These are phyloP conservation scores for Laguncularia racemosa DNA, from an alignment of 345 rosid genomes.

Conservation along the genomic window DNA sequence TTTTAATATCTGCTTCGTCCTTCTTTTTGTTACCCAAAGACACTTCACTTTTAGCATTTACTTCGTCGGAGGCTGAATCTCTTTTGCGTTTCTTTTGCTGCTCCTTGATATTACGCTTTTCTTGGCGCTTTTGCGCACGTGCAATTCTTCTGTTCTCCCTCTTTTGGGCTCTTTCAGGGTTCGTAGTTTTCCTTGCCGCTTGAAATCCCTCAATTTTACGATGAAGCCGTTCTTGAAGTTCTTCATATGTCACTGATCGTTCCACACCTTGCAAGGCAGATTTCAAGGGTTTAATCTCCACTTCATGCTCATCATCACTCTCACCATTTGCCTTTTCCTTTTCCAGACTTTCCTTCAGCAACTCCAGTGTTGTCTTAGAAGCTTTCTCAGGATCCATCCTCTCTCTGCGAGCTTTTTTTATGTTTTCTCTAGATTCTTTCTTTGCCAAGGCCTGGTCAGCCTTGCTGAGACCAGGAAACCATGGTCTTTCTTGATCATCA, in stretches of 20 bases:
- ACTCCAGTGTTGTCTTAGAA: conserved; percentile 46
- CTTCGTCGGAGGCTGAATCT: conserved; percentile 33
- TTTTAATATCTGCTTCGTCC: conserved; percentile 1
- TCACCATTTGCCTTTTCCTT: conserved; percentile 40
- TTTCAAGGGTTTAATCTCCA: conserved; percentile 23
- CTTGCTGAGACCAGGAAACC: conserved; percentile 84
- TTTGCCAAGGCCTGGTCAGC: conserved; percentile 54
- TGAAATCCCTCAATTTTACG: conserved; percentile 64
- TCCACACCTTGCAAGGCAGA: conserved; percentile 31
- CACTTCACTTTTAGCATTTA: conserved; percentile 15
- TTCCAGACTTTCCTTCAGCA: conserved; percentile 56
- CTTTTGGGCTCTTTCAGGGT: conserved; percentile 17
- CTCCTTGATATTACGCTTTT: neutral
- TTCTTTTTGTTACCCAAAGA: conserved; percentile 30
- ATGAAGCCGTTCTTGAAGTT: conserved; percentile 60
- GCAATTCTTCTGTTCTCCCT: conserved; percentile 17
- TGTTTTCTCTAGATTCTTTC: conserved; percentile 53
- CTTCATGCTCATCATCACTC: conserved; percentile 36
- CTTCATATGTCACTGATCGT: conserved; percentile 57
- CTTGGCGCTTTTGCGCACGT: conserved; percentile 12
- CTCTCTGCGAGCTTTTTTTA: conserved; percentile 78
- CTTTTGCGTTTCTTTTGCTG: conserved; percentile 56
- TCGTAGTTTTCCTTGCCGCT: conserved; percentile 36
- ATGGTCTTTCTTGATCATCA: conserved; percentile 64
- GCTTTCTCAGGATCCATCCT: conserved; percentile 69